Evolutionary conservation across 2,329 filamentous ascomycete species (phyloP), one percentile per base, ranked within the genome.

Genomic region (Alternaria longipes): DNA sequence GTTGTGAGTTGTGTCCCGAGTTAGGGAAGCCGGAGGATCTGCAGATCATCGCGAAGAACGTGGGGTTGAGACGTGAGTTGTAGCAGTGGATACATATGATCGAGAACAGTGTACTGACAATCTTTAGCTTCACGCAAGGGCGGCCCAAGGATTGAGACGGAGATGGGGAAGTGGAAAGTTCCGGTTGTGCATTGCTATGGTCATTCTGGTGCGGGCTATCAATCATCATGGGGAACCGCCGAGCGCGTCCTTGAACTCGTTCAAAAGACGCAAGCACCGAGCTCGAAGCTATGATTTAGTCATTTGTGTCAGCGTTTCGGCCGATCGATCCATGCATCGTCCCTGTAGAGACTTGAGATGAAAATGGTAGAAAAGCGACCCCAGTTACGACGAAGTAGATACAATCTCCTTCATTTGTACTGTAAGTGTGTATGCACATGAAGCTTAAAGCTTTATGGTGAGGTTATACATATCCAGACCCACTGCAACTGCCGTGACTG

Each of bases 151-250:
- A 82, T 97, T 26, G 93, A 96, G 79, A 88, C 69, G 1, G 80
- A 85, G 74, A 90, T 91, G 73, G 81, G 81, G 65, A 85, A 91
- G 46, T 81, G 84, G 64, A 68, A 64, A 5, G 64, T 75, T 1
- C 52, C 89, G 85, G 34, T 86, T 86, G 22, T 95, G 55, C 92
- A 95, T 78, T 91, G 93, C 70, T 94, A 94, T 71, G 91, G 91
- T 0, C 91, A 93, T 77, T 87, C 88, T 2, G 91, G 91, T 1
- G 92, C 90, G 83, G 94, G 94, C 14, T 97, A 84, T 75, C 83
- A 84, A 74, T 79, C 80, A 6, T 81, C 78, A 34, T 84, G 76
- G 74, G 83, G 82, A 0, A 78, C 77, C n/a, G 79, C 81, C 11
- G 70, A 79, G 59, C 76, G 69, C 16, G 81, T 77, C 4, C 70